phyloP scores from a whole-genome alignment of 1,284 basidiomycete genomes.

The Ganoderma meredithae region DNA sequence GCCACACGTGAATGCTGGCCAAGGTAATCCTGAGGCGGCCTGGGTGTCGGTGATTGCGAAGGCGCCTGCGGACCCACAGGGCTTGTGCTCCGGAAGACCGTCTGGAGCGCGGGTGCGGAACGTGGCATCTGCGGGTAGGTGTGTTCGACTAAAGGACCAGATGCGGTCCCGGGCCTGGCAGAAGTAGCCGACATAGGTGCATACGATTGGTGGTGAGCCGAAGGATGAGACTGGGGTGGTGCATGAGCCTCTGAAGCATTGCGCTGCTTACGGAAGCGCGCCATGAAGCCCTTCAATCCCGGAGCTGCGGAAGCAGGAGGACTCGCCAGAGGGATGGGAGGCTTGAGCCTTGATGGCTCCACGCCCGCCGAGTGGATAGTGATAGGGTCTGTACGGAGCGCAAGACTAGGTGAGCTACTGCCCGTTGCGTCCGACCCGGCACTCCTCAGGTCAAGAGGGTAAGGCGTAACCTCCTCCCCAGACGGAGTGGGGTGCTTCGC shows the following conservation, averaged over 20 bases:
- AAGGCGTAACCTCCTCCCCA: constrained; percentile 61
- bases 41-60: constrained; percentile 34
- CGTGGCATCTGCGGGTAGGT: constrained; percentile 29
- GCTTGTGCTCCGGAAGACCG: constrained; percentile 29
- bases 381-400: constrained; percentile 41
- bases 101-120: constrained; percentile 37
- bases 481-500: constrained; percentile 58
- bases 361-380: constrained; percentile 46
- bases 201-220: constrained; percentile 20
- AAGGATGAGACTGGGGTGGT: constrained; percentile 14
- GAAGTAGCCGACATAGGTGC: constrained; percentile 27
- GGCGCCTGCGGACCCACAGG: constrained; percentile 28
- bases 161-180: constrained; percentile 20
- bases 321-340: constrained; percentile 49
- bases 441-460: constrained; percentile 47
- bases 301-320: constrained; percentile 76
- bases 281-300: constrained; percentile 80
- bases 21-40: constrained; percentile 25
- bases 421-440: constrained; percentile 33
- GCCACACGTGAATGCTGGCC: constrained; percentile 10
- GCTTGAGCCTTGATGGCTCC: constrained; percentile 59
- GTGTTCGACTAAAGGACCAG: constrained; percentile 21
- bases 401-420: constrained; percentile 31
- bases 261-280: constrained; percentile 75
- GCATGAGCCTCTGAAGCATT: constrained; percentile 41